Conservation (phyloP, 164 flowering plant genomes). For the Houttuynia cordata region DNA sequence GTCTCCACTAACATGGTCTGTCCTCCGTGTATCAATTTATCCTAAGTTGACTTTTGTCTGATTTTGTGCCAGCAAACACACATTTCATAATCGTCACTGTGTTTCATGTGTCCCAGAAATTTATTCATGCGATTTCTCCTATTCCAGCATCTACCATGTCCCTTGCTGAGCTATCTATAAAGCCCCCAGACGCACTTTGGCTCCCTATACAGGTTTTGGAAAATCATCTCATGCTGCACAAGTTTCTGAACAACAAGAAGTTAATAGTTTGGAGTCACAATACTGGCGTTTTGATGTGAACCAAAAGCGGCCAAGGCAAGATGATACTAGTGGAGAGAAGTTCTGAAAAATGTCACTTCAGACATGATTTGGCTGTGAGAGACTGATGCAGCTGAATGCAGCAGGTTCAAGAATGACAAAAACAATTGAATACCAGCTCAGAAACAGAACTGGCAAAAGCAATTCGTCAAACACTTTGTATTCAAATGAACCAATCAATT, state of each 20-base stretch:
- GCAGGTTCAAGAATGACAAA: too few species aligned
- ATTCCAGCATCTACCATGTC: slow-evolving; percentile 85
- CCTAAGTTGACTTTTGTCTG: not conserved
- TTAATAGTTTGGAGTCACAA: slow-evolving; percentile 47
- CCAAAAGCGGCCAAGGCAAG: slow-evolving; percentile 60
- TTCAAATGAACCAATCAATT: too few species aligned
- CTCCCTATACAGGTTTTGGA: slow-evolving; percentile 44
- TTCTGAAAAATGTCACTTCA: slow-evolving; percentile 70
- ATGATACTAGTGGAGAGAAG: slow-evolving; percentile 38
- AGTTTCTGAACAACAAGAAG: slow-evolving; percentile 30
- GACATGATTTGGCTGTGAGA: slow-evolving; percentile 60
- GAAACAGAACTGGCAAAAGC: too few species aligned
- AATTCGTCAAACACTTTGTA: too few species aligned
- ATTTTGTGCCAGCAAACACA: not conserved
- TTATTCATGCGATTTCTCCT: slow-evolving; percentile 96
- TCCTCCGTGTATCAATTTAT: not conserved
- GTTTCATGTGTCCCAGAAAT: slow-evolving; percentile 56
- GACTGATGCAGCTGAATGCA: too few species aligned
- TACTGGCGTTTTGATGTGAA: slow-evolving; percentile 94
- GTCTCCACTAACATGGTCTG: not conserved
- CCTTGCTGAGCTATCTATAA: slow-evolving; percentile 42
- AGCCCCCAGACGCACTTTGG: slow-evolving; percentile 59
- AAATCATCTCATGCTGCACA: slow-evolving; percentile 21
- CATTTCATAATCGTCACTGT: slow-evolving; percentile 11
- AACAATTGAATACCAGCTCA: too few species aligned